These are phyloP conservation scores for Boletus rubroflammeus DNA, from an alignment of 768 basidiomycete genomes.

Conservation along the genomic window DNA sequence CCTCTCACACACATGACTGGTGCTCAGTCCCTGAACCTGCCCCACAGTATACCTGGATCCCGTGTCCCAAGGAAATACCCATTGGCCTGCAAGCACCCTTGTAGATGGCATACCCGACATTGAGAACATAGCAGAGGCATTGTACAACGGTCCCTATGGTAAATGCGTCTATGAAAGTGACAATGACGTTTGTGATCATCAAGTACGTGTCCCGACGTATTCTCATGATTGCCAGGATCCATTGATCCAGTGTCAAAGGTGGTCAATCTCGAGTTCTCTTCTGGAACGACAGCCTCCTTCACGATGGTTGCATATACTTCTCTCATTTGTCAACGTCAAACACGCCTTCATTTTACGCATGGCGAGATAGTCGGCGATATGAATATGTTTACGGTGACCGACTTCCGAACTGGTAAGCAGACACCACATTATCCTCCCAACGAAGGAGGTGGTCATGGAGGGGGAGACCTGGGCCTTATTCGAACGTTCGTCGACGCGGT, in stretches of 20 bases:
- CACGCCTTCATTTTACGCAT: constrained; percentile 78
- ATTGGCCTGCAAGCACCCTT: constrained; percentile 66
- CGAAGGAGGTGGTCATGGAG: constrained; percentile 76
- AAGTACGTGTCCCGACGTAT: constrained; percentile 35
- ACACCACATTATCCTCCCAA: constrained; percentile 45
- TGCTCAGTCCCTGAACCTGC: not conserved
- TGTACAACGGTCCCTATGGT: constrained; percentile 72
- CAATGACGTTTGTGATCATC: constrained; percentile 89
- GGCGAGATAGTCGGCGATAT: constrained; percentile 91
- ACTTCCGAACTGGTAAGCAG: constrained; percentile 58
- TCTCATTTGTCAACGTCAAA: constrained; percentile 78
- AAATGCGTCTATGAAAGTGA: constrained; percentile 79
- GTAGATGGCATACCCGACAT: constrained; percentile 85
- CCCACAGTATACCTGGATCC: constrained; percentile 75
- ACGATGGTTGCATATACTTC: constrained; percentile 87
- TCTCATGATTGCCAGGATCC: not conserved
- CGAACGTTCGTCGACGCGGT: constrained; percentile 75
- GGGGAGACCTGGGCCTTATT: constrained; percentile 79
- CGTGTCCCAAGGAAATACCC: constrained; percentile 42
- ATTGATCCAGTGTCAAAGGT: constrained; percentile 40
- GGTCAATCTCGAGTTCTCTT: constrained; percentile 83
- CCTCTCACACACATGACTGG: not conserved
- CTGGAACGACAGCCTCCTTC: constrained; percentile 78
- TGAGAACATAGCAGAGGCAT: constrained; percentile 73
- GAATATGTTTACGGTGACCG: constrained; percentile 66